Evolutionary conservation across 805 yeast species (phyloP).

Genomic region (Cyberlindnera saturnus): DNA sequence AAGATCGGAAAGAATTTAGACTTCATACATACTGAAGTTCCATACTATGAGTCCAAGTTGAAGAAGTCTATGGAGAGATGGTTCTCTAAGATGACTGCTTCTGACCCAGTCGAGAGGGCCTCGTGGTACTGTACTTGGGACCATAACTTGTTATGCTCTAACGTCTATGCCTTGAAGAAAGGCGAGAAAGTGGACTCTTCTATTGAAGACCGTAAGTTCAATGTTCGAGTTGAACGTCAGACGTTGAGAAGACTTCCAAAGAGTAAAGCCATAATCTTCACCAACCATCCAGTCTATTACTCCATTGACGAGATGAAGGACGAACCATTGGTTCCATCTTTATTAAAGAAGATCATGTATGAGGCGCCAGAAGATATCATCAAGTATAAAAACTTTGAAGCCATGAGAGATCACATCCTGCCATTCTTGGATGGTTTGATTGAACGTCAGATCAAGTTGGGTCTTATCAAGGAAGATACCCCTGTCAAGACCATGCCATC

Average conservation of each 20-base stretch:
- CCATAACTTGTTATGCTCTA: constrained; percentile 50
- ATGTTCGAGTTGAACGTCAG: constrained; percentile 69
- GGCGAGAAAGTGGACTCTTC: constrained; percentile 42
- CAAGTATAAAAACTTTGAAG: constrained; percentile 56
- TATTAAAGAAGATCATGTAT: constrained; percentile 52
- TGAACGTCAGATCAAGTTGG: constrained; percentile 50
- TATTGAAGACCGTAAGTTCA: constrained; percentile 45
- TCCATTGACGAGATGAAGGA: constrained; percentile 77
- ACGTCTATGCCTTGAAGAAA: constrained; percentile 43
- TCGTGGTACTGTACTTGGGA: constrained; percentile 76
- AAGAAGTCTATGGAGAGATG: constrained; percentile 68
- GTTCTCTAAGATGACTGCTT: constrained; percentile 56
- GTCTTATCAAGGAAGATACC: constrained; percentile 47
- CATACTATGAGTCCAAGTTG: constrained; percentile 60
- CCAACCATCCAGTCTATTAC: constrained; percentile 75
- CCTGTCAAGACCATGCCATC: constrained; percentile 53
- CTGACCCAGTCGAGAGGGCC: constrained; percentile 66
- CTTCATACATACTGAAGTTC: constrained; percentile 61
- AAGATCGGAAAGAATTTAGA: constrained; percentile 60
- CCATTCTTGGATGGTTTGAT: constrained; percentile 54
- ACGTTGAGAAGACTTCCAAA: constrained; percentile 63
- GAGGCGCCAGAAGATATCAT: constrained; percentile 64
- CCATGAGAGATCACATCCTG: constrained; percentile 52
- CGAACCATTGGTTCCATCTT: constrained; percentile 68
- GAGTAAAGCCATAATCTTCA: constrained; percentile 59